A percentile compares a stretch with the other conserved stretches of the same genome.
These are phyloP conservation scores for Tagetes patula DNA, from an alignment of 129 eudicot genomes.

Conservation along the genomic window DNA sequence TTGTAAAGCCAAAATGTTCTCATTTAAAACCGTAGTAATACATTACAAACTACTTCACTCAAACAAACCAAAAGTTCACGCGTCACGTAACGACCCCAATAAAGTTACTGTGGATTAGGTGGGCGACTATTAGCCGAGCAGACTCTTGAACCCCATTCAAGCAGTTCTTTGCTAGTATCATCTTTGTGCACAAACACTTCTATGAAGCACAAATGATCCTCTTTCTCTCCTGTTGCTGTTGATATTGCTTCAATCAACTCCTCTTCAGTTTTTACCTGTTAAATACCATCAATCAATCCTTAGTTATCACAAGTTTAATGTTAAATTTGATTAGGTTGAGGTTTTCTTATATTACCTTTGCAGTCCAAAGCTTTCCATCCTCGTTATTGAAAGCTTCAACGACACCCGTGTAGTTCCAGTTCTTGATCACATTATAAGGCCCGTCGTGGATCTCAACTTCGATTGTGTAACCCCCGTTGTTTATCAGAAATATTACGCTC, in stretches of 20 bases:
- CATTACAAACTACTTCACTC: constrained; percentile 20
- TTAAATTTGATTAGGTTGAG: neutral
- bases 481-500: constrained; percentile 46
- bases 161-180: constrained; percentile 57
- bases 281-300: neutral
- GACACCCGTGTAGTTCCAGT: constrained; percentile 56
- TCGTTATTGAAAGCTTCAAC: constrained; percentile 53
- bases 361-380: constrained; percentile 52
- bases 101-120: constrained; percentile 46
- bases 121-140: constrained; percentile 55
- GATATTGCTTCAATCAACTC: constrained; percentile 46
- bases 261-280: constrained; percentile 41
- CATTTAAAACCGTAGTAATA: neutral
- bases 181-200: constrained; percentile 59
- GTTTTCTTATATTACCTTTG: constrained; percentile 32
- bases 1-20: neutral
- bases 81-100: neutral
- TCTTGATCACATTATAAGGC: constrained; percentile 57
- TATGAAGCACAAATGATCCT: constrained; percentile 51
- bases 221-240: constrained; percentile 53
- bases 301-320: neutral
- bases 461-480: constrained; percentile 60
- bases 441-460: constrained; percentile 66
- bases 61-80: constrained; percentile 15
- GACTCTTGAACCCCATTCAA: constrained; percentile 60